Evolutionary conservation across 345 rosid species (phyloP).

Genomic region (Sonneratia caseolaris): DNA sequence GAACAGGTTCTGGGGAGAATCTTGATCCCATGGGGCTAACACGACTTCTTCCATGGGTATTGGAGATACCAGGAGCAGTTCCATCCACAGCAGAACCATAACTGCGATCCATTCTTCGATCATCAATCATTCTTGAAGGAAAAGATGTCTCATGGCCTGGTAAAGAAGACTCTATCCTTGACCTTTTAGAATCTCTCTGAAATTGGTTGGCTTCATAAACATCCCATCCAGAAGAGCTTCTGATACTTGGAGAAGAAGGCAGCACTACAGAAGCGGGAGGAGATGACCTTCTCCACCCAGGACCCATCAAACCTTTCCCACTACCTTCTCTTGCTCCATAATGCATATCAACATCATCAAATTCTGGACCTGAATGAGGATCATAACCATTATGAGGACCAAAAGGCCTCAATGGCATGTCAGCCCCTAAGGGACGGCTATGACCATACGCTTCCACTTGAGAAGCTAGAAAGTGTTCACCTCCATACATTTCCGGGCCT

Average conservation of each 20-base stretch:
- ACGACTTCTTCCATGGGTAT: conserved; percentile 27
- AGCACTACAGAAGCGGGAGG: conserved; percentile 46
- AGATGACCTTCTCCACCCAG: conserved; percentile 61
- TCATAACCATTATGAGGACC: conserved; percentile 48
- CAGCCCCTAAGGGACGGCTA: conserved; percentile 34
- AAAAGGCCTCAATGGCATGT: conserved; percentile 28
- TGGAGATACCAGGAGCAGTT: conserved; percentile 22
- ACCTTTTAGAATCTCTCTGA: conserved; percentile 61
- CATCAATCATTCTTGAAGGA: conserved; percentile 26
- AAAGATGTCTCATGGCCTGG: conserved; percentile 6
- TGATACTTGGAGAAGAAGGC: conserved; percentile 42
- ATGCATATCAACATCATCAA: conserved; percentile 28
- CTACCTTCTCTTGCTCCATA: conserved; percentile 27
- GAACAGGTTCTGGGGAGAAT: conserved; percentile 21
- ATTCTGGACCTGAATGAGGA: conserved; percentile 43
- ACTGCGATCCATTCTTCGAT: conserved; percentile 40
- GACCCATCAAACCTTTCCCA: conserved; percentile 21
- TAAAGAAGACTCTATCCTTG: conserved; percentile 48
- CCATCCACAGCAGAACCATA: conserved; percentile 37
- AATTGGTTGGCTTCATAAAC: conserved; percentile 46
- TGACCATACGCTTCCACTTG: conserved; percentile 40
- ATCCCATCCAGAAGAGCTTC: conserved; percentile 62
- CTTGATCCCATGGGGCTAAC: conserved; percentile 36
- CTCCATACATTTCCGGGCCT: conserved; percentile 32
- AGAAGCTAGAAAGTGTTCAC: conserved; percentile 38